These are phyloP conservation scores for Gonium pectorale DNA, from an alignment of 139 green algal genomes.

Conservation along the genomic window DNA sequence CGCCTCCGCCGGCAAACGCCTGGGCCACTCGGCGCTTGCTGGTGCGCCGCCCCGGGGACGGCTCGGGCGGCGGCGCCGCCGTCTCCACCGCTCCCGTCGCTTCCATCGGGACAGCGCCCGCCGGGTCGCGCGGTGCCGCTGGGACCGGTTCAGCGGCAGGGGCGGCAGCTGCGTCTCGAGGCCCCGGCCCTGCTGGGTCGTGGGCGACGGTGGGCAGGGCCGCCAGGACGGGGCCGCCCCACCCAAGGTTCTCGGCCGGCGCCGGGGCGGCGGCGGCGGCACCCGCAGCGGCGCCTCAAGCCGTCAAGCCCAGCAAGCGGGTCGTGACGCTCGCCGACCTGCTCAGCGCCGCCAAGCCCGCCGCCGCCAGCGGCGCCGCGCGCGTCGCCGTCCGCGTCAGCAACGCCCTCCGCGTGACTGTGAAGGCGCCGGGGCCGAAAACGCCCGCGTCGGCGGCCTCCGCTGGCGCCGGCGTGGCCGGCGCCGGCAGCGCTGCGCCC, in stretches of 20 bases:
- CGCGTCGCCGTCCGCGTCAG: background rate
- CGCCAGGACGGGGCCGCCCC: background rate
- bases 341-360: background rate
- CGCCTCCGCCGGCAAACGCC: too few species aligned
- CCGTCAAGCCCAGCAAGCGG: constrained; percentile 20
- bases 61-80: too few species aligned
- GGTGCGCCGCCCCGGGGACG: too few species aligned
- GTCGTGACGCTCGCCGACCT: constrained; percentile 38
- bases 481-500: background rate
- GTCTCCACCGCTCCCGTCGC: too few species aligned
- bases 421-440: background rate
- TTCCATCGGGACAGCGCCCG: too few species aligned
- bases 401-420: constrained; percentile 7
- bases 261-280: background rate
- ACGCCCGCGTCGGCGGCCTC: background rate
- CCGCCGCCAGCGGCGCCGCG: background rate
- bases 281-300: background rate
- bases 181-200: too few species aligned
- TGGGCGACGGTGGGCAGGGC: too few species aligned
- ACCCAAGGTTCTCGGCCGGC: background rate
- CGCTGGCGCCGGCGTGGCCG: background rate
- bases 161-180: too few species aligned
- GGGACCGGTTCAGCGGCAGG: too few species aligned
- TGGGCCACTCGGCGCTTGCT: too few species aligned
- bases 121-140: too few species aligned